Evolutionary conservation across 192 early-diverging fungal species (phyloP), one percentile per base, ranked within the genome.

Genomic region (Coemansia sp.): DNA sequence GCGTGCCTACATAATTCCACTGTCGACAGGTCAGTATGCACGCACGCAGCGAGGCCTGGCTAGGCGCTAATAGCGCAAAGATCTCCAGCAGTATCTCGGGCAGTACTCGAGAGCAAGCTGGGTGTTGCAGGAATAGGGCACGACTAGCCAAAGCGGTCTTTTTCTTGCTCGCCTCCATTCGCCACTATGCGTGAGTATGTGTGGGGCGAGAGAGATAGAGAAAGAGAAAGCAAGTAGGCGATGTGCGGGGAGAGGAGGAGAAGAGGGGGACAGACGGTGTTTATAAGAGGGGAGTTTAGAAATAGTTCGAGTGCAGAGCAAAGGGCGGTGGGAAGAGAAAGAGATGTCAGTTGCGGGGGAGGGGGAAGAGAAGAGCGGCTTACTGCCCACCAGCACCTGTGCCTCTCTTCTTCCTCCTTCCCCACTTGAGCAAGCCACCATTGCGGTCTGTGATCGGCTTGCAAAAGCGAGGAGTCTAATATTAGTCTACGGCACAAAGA

Each of bases 1-100:
- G 71, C 21, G 73, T 85, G 21, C 71, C 86, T 1, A 79, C 69
- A 3, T 60, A 48, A 57, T 82, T 79, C 86, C 86, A 87, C 16
- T 67, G 69, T 0, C 69, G 71, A 43, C 82, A 81, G 0, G 80
- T 81, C 45, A 78, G 63, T 4, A 74, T 69, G 21, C 84, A 84
- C 9, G 74, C 59, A 31, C 76, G 53, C 4, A 87, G 66, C 5
- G 86, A 36, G 5, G 20, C 46, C 39, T 83, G 80, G 51, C 63
- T 31, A 28, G 40, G 51, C 9, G 62, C 31, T 3, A 77, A 60
- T 11, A 67, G 31, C 0, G 39, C 34, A 24, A 83, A 68, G 16
- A 83, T 77, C 23, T 71, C 68, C 24, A 63, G 51, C 18, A 83
- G 59, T 0, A 83, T 34, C 39, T 83, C 80, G 10, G 69, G 57